Conservation (phyloP, 371 early-diverging fungal species). For the Dichotomocladium elegans region DNA sequence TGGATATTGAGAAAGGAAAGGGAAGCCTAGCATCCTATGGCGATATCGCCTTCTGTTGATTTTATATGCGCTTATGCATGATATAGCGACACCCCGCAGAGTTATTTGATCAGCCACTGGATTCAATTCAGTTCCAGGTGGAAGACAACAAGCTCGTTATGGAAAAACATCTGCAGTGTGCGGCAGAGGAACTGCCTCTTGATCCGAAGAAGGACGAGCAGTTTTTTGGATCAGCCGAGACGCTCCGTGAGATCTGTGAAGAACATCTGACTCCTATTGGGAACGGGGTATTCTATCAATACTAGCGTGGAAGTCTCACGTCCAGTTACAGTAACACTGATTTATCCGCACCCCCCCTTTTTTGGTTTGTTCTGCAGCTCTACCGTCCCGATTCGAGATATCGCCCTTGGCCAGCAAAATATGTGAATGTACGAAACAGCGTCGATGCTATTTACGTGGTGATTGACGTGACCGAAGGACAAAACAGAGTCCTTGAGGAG, state of each 20-base stretch:
- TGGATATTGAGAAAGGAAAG: too few relatives aligned
- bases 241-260: constrained; percentile 16
- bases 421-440: constrained; percentile 45
- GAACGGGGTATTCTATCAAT: constrained; percentile 8
- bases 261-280: constrained; percentile 24
- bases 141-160: constrained; percentile 31
- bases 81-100: constrained; percentile 35
- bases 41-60: too few relatives aligned
- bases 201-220: constrained; percentile 22
- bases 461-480: constrained; percentile 45
- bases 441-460: constrained; percentile 45
- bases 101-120: constrained; percentile 41
- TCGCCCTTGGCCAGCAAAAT: constrained; percentile 44
- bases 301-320: too few relatives aligned
- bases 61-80: too few relatives aligned
- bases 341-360: not conserved
- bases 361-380: constrained; percentile 11
- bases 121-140: constrained; percentile 30
- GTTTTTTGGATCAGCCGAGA: constrained; percentile 37
- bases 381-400: constrained; percentile 44
- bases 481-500: constrained; percentile 46
- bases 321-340: not conserved
- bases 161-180: constrained; percentile 63
- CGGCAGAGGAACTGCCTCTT: constrained; percentile 54
- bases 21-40: not conserved